Conservation (phyloP, 1,139 yeast species). For the Yamadazyma oceani region DNA sequence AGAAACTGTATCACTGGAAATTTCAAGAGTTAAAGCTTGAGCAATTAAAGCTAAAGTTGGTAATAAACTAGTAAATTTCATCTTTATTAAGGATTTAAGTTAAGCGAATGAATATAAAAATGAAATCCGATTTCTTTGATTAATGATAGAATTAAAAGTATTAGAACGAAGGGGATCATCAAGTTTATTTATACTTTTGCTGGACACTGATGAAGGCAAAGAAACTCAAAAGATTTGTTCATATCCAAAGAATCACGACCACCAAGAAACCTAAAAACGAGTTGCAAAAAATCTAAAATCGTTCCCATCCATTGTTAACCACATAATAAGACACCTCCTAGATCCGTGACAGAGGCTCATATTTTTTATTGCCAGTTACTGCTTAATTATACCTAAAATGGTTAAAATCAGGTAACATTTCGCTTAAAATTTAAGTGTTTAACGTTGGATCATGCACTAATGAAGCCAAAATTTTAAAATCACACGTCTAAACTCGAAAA, state of each 20-base stretch:
- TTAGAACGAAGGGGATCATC: not conserved
- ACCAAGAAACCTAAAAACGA: not conserved
- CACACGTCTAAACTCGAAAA: too few species aligned
- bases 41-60: conserved; percentile 19
- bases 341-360: too few species aligned
- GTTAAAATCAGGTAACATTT: too few species aligned
- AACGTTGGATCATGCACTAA: too few species aligned
- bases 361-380: too few species aligned
- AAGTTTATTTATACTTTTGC: conserved; percentile 2
- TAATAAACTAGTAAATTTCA: conserved; percentile 16
- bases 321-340: not conserved
- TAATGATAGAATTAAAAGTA: not conserved
- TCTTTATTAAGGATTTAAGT: conserved; percentile 3
- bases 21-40: conserved; percentile 15
- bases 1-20: conserved; percentile 17
- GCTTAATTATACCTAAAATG: too few species aligned
- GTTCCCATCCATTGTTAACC: not conserved
- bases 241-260: not conserved
- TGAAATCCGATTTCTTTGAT: not conserved
- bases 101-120: conserved; percentile 3
- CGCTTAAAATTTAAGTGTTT: too few species aligned
- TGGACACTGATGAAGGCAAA: not conserved
- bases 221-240: not conserved
- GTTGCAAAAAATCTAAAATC: too few species aligned
- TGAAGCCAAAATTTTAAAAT: too few species aligned